phyloP scores from a whole-genome alignment of 2,329 filamentous ascomycete genomes.

The Grosmannia huntii region DNA sequence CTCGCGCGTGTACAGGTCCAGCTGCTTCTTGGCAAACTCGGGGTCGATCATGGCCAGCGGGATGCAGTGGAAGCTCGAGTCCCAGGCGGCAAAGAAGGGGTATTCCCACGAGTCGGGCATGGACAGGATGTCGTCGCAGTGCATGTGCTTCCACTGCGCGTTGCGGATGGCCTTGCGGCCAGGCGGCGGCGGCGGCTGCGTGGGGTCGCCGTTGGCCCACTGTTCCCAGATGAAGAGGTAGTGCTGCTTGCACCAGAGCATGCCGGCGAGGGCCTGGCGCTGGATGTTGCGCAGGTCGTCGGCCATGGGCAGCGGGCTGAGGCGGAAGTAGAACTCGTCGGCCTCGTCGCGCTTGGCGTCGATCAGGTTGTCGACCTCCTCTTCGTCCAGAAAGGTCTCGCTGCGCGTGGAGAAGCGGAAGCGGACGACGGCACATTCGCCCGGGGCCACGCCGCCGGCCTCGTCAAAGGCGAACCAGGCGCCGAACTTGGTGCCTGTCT shows the following conservation, averaged over 20 bases:
- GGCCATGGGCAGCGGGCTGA: conserved; percentile 85
- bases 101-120: conserved; percentile 99
- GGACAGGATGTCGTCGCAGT: conserved; percentile 87
- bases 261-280: conserved; percentile 83
- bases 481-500: conserved; percentile 74
- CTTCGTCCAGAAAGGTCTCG: conserved; percentile 76
- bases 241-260: conserved; percentile 98
- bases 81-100: conserved; percentile 95
- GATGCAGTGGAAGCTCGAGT: conserved; percentile 94
- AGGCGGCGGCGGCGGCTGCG: conserved; percentile 73
- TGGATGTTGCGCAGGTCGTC: conserved; percentile 93
- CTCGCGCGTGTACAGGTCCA: conserved; percentile 89
- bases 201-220: conserved; percentile 90
- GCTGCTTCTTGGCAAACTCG: conserved; percentile 95
- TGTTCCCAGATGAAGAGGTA: conserved; percentile 97
- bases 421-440: conserved; percentile 89
- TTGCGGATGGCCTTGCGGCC: conserved; percentile 74
- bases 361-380: conserved; percentile 80
- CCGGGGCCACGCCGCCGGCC: conserved; percentile 72
- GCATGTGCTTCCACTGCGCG: conserved; percentile 83
- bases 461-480: conserved; percentile 92
- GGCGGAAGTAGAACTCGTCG: conserved; percentile 88
- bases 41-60: conserved; percentile 94
- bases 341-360: conserved; percentile 80
- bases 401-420: conserved; percentile 72